Percentiles rank a stretch among this genome's conserved stretches.
phyloP scores from a whole-genome alignment of 352 stramenopile genomes.

The Sclerospora graminicola region DNA sequence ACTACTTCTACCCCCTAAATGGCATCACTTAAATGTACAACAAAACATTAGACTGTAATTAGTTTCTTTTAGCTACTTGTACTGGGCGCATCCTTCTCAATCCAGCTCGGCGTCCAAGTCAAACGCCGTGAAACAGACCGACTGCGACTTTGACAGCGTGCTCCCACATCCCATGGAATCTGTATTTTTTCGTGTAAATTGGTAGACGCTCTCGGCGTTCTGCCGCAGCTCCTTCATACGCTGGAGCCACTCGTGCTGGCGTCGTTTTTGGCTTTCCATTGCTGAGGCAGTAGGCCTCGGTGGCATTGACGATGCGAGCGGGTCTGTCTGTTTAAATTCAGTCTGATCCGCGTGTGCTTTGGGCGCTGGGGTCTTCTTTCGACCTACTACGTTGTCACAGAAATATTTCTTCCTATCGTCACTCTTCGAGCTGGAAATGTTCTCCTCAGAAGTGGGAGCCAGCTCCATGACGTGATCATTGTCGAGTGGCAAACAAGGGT shows the following conservation, averaged over 20 bases:
- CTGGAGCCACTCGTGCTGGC: constrained; percentile 12
- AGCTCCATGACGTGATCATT: constrained; percentile 5
- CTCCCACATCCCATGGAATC: constrained; percentile 15
- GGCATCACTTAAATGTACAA: no score
- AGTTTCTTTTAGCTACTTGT: no score
- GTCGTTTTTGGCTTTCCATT: constrained; percentile 5
- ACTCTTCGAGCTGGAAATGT: constrained; percentile 5
- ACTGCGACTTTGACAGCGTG: constrained; percentile 3
- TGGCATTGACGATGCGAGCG: constrained; percentile 12
- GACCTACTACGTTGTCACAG: constrained; percentile 9
- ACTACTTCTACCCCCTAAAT: no score
- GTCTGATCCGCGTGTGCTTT: constrained; percentile 8
- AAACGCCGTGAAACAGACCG: constrained; percentile 4
- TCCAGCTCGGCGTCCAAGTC: constrained; percentile 7
- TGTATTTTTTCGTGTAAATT: constrained; percentile 17
- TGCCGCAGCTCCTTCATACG: constrained; percentile 24
- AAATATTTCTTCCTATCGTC: constrained; percentile 14
- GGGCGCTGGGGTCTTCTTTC: constrained; percentile 15
- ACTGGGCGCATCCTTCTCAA: no score
- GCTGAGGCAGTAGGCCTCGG: constrained; percentile 4
- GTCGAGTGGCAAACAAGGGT: constrained; percentile 2
- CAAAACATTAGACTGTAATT: no score
- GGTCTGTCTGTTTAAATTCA: constrained; percentile 3
- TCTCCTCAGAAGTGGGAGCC: background rate
- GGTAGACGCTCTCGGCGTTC: constrained; percentile 24